These are phyloP conservation scores for Mrakia hoshinonis DNA, from an alignment of 768 basidiomycete genomes.

Conservation along the genomic window DNA sequence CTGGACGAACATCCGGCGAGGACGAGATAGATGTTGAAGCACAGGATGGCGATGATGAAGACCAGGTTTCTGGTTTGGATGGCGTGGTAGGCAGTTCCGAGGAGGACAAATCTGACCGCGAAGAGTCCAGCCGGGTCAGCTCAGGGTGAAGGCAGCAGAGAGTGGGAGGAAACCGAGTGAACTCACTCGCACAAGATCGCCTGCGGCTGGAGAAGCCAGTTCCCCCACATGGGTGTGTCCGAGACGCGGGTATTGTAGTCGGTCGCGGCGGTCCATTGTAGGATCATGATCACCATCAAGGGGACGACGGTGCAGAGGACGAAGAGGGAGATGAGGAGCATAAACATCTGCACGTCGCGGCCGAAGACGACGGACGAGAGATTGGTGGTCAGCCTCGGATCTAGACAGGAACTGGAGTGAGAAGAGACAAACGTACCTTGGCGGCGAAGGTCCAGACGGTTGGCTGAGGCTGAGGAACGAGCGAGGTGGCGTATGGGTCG, in stretches of 20 bases:
- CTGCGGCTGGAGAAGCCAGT: constrained; percentile 4
- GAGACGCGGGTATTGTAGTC: not conserved
- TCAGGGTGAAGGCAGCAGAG: not conserved
- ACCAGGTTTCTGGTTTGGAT: not conserved
- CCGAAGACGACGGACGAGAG: too few species aligned
- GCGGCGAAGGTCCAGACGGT: too few species aligned
- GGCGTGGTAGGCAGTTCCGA: not conserved
- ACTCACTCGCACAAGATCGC: not conserved
- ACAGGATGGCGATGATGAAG: not conserved
- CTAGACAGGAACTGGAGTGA: too few species aligned
- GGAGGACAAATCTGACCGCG: not conserved
- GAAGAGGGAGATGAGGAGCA: not conserved
- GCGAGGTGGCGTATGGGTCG: too few species aligned
- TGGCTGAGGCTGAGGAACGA: too few species aligned
- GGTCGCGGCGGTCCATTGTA: not conserved
- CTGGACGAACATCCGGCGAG: not conserved
- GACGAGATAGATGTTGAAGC: constrained; percentile 9
- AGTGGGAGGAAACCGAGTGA: not conserved
- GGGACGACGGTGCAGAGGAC: not conserved
- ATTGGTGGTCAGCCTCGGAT: too few species aligned
- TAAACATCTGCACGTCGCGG: not conserved
- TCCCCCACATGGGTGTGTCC: not conserved
- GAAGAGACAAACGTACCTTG: too few species aligned
- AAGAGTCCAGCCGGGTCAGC: too few species aligned
- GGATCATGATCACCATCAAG: not conserved